These are phyloP conservation scores for Nemania abortiva DNA, from an alignment of 2,329 filamentous ascomycete species.

Conservation along the genomic window DNA sequence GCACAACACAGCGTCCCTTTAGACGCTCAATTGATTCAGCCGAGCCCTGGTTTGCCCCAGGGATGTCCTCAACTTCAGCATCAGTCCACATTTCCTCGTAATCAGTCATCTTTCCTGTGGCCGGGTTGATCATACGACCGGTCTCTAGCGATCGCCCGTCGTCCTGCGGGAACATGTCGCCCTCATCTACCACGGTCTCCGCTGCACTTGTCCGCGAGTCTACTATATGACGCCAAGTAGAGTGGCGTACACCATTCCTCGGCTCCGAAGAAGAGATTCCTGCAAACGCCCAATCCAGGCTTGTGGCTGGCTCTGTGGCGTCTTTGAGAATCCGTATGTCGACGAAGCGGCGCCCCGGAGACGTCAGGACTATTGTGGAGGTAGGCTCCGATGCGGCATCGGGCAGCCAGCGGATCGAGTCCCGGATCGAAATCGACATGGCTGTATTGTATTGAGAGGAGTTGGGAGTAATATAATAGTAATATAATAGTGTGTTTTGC, in stretches of 20 bases:
- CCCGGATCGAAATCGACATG: slow-evolving; percentile 64
- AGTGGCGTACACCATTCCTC: slow-evolving; percentile 51
- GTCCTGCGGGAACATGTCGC: slow-evolving; percentile 64
- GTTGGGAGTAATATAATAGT: not conserved
- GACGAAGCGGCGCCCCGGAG: slow-evolving; percentile 67
- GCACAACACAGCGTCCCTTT: slow-evolving; percentile 53
- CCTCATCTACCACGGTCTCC: slow-evolving; percentile 62
- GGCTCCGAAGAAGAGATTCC: slow-evolving; percentile 61
- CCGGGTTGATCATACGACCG: slow-evolving; percentile 70
- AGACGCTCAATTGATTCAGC: slow-evolving; percentile 20
- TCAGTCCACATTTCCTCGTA: slow-evolving; percentile 79
- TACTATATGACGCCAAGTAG: slow-evolving; percentile 70
- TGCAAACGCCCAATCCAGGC: slow-evolving; percentile 75
- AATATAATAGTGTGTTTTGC: not conserved
- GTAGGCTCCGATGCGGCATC: slow-evolving; percentile 69
- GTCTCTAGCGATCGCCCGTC: slow-evolving; percentile 61
- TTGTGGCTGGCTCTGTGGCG: slow-evolving; percentile 35
- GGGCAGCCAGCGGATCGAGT: slow-evolving; percentile 70
- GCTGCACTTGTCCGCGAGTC: slow-evolving; percentile 62
- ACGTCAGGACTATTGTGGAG: slow-evolving; percentile 73
- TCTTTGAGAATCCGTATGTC: slow-evolving; percentile 67
- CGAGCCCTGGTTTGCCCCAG: slow-evolving; percentile 11
- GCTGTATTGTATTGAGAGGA: too few species aligned
- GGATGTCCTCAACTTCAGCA: slow-evolving; percentile 52
- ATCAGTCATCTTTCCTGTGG: slow-evolving; percentile 60